Conservation (phyloP, 2,329 filamentous ascomycete species). For the Colletotrichum agaves region DNA sequence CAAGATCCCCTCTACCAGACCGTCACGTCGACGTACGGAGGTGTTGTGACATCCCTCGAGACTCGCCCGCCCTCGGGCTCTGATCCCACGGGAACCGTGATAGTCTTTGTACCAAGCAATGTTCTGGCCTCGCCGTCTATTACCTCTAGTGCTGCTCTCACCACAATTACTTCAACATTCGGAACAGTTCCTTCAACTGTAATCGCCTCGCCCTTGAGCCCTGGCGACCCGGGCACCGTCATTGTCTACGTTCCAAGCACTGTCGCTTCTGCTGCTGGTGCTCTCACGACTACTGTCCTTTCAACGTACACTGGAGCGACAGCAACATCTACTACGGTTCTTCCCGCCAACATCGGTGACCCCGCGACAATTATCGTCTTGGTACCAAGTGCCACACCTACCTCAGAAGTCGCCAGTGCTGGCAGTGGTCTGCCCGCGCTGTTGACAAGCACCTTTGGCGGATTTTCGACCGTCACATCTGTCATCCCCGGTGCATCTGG, state of each 20-base stretch:
- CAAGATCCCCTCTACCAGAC: constrained; percentile 12
- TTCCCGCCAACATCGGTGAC: constrained; percentile 23
- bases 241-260: constrained; percentile 23
- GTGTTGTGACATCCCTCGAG: constrained; percentile 18
- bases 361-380: constrained; percentile 24
- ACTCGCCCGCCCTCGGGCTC: constrained; percentile 17
- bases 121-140: constrained; percentile 6
- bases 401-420: not conserved
- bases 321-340: constrained; percentile 24
- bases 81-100: constrained; percentile 19
- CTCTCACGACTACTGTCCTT: constrained; percentile 12
- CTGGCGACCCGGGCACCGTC: constrained; percentile 28
- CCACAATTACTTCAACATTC: constrained; percentile 20
- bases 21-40: constrained; percentile 17
- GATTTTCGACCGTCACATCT: not conserved
- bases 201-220: constrained; percentile 24
- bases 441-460: not conserved
- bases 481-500: not conserved
- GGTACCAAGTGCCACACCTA: constrained; percentile 10
- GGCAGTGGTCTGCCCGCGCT: not conserved
- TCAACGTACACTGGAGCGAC: constrained; percentile 27
- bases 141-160: not conserved
- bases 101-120: constrained; percentile 27
- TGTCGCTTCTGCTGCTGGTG: not conserved
- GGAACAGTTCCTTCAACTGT: constrained; percentile 21